A percentile compares a stretch with the other conserved stretches of the same genome.
Conservation (phyloP, 306 rosid species). For the apple (Malus domestica) region ASM211411v1 NC_041798.1:8669501-8670000, state of each 20-base stretch:
- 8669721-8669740: conserved; percentile 56
- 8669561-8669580: not conserved
- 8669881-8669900: conserved; percentile 37
- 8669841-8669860: conserved; percentile 26
- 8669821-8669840: conserved; percentile 5
- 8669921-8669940: conserved; percentile 16
- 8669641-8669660: conserved; percentile 19
- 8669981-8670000: conserved; percentile 9
- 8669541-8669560: not conserved
- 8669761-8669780: conserved; percentile 70
- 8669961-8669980: conserved; percentile 14
- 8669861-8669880: conserved; percentile 64
- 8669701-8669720: conserved; percentile 40
- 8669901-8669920: conserved; percentile 14
- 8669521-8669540: not conserved
- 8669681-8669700: conserved; percentile 15
- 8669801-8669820: conserved; percentile 13
- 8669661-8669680: conserved; percentile 27
- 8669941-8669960: conserved; percentile 14
- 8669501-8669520: not conserved
- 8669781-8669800: conserved; percentile 32
- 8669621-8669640: conserved; percentile 31
- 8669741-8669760: conserved; percentile 48
- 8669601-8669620: conserved; percentile 39
- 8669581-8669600: conserved; percentile 33